Base-by-base conservation (phyloP, 2,329 filamentous ascomycete genomes). In the Samsoniella hepiali region DNA sequence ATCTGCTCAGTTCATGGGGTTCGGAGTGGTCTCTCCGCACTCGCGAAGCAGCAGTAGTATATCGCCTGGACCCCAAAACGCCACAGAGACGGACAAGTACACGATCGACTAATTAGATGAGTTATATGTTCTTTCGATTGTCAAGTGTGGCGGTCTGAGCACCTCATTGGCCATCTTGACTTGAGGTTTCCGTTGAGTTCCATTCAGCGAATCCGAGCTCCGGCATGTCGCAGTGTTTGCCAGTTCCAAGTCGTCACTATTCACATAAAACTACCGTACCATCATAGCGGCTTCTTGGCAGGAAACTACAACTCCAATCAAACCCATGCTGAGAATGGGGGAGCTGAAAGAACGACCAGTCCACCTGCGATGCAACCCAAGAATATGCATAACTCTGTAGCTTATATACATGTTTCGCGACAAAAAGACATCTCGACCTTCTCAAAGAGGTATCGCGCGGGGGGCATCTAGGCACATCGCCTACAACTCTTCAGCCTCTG, bases 321-420 rank as follows among this genome's bases (percentile, higher is more conserved):
- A 22, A 42, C 15, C 17, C 58, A 36, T n/a, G n/a, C 49, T 34
- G 17, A 5, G 2, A 31, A 36, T n/a, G 22, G 58, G 58, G 58
- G 58, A 60, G 49, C 58, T 60, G 58, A 59, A 44, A 60, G 44
- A n/a, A 53, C 9, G 13, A 53, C 17, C 31, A 60, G 58, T 34
- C 58, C 58, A 60, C 58, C 47, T 27, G 29, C 58, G 11, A 53
- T 60, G 58, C 58, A 60, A 60, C 58, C 47, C 27, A 51, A 29
- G 9, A 34, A 60, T 53, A 53, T 53, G 58, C 58, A 60, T 59
- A 60, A 50, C 11, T 3, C 58, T 36, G 29, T 44, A 53, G 27
- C 34, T 27, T 34, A 44, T 42, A 40, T 22, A 22, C 22, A 22
- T 22, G 22, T 8, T 31, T 7, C 4, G 17, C n/a, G 13, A 22